These are phyloP conservation scores for Schizosaccharomyces octosporus DNA, from an alignment of 805 yeast species.

Conservation along the genomic window DNA sequence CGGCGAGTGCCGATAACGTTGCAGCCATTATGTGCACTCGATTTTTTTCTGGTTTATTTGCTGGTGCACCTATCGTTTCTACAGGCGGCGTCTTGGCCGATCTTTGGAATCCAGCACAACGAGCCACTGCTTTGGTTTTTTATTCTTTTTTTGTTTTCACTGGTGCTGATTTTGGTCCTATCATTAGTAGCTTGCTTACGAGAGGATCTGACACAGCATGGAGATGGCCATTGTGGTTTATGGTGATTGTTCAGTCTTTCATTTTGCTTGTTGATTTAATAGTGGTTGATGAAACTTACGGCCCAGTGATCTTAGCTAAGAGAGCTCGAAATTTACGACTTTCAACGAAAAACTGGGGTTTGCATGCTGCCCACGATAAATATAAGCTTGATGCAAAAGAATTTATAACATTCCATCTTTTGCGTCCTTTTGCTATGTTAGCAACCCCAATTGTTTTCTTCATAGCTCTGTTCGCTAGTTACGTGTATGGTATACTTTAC, in stretches of 20 bases:
- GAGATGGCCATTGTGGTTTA: constrained; percentile 27
- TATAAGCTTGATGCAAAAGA: constrained; percentile 45
- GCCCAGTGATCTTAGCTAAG: constrained; percentile 26
- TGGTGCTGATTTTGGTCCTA: constrained; percentile 24
- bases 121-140: constrained; percentile 30
- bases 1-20: background rate
- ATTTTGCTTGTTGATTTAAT: background rate
- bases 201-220: constrained; percentile 24
- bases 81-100: constrained; percentile 39
- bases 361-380: constrained; percentile 84
- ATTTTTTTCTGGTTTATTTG: constrained; percentile 34
- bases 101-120: constrained; percentile 22
- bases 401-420: constrained; percentile 42
- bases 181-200: constrained; percentile 24
- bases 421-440: constrained; percentile 59
- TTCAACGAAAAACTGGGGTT: too few species aligned
- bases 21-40: constrained; percentile 12
- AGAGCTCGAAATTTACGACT: constrained; percentile 26
- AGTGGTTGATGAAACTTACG: constrained; percentile 15
- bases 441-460: constrained; percentile 19
- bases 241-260: background rate
- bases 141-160: constrained; percentile 25
- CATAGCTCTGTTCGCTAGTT: constrained; percentile 19
- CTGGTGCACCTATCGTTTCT: constrained; percentile 21
- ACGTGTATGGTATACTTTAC: constrained; percentile 22